Evolutionary conservation across 306 rosid species (phyloP).

Genomic region (Elaeagnus macrophylla): DNA sequence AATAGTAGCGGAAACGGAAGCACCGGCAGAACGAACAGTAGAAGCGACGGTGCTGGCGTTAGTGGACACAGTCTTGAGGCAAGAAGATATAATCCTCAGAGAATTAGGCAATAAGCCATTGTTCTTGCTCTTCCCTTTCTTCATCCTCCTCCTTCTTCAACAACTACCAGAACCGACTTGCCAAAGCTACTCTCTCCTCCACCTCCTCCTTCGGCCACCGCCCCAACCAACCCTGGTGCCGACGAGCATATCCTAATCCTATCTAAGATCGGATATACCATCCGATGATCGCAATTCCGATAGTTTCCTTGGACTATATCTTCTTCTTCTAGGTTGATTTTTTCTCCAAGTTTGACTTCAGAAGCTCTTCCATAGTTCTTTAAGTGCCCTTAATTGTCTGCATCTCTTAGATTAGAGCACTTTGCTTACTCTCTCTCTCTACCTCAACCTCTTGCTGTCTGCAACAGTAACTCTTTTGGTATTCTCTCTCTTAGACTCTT

Average conservation of each 20-base stretch:
- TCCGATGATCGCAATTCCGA: constrained; percentile 12
- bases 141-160: constrained; percentile 31
- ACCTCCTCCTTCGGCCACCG: constrained; percentile 12
- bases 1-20: constrained; percentile 70
- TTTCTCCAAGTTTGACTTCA: too few relatives aligned
- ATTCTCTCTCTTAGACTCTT: too few relatives aligned
- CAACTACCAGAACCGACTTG: constrained; percentile 5
- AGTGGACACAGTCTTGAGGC: constrained; percentile 75
- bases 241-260: constrained; percentile 42
- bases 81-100: constrained; percentile 68
- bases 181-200: constrained; percentile 7
- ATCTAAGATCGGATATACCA: constrained; percentile 30
- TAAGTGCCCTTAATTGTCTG: too few relatives aligned
- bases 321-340: too few relatives aligned
- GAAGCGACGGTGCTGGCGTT: constrained; percentile 78
- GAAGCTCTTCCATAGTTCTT: too few relatives aligned
- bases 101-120: constrained; percentile 78
- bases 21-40: constrained; percentile 85
- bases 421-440: too few relatives aligned
- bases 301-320: too few relatives aligned
- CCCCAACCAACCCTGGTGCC: constrained; percentile 14
- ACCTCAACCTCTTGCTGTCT: too few relatives aligned
- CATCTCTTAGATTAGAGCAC: too few relatives aligned
- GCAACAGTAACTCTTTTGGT: too few relatives aligned
- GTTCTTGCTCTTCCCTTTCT: constrained; percentile 58